Evolutionary conservation across 179 eudicot species (phyloP), one percentile per base, ranked within the genome.

Genomic region (Gypsophila paniculata): DNA sequence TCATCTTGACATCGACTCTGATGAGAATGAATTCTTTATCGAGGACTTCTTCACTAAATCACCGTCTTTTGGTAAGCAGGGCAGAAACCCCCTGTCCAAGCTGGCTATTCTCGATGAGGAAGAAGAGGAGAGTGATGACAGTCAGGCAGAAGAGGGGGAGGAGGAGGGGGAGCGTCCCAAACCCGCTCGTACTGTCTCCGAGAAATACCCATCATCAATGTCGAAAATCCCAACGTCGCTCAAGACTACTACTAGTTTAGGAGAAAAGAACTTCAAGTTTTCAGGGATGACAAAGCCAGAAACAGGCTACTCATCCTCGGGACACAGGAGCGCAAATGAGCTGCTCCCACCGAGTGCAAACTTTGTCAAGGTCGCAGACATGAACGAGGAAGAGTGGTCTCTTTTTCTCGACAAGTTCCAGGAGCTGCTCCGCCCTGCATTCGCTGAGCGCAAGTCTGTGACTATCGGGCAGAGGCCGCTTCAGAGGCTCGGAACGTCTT

Each of bases 401-500:
- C 8, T 82, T 55, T 90, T 90, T 67, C 72, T 87, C 19, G 93
- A 90, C 77, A 86, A 85, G 90, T 81, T 90, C 73, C 86, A 75
- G 14, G 91, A 87, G 79, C 84, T 90, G 55, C 84, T 90, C 25
- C 74, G 69, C 46, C 83, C 87, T 4, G 93, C 90, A 54, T 88
- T 90, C 65, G 87, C 75, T 67, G 65, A 82, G 79, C 76, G 91
- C 10, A 86, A 88, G 71, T 70, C 82, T 0, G 80, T 68, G 15
- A 83, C 83, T 4, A 69, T 80, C 21, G 90, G 93, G 26, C 92
- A 88, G 79, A 85, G 63, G 80, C 90, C 81, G 85, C 79, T 84
- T 38, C 93, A 78, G 83, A 86, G 91, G 84, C 85, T 90, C 9
- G 96, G 96, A 36, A 88, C 96, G 75, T 90, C 96, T 1, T 90